Evolutionary conservation across 2,329 filamentous ascomycete genomes (phyloP).

Genomic region (Xylaria polymorpha): DNA sequence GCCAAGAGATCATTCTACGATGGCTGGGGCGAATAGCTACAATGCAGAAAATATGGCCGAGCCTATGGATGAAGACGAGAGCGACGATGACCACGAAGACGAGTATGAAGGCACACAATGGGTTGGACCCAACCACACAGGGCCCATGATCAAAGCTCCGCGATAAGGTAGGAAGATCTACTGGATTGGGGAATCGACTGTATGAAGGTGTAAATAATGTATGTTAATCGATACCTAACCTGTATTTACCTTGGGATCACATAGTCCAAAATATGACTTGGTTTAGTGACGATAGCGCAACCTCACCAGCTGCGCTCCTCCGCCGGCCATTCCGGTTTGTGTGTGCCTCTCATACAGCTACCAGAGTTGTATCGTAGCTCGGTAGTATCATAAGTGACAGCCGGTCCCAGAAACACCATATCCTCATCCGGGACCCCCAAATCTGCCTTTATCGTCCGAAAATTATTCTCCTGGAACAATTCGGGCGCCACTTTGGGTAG

Average conservation of each 20-base stretch:
- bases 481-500: conserved; percentile 44
- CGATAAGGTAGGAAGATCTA: conserved; percentile 5
- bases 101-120: conserved; percentile 38
- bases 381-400: conserved; percentile 46
- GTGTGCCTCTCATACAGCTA: conserved; percentile 48
- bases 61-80: conserved; percentile 41
- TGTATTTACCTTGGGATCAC: conserved; percentile 1
- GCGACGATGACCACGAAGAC: conserved; percentile 33
- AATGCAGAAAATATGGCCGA: conserved; percentile 32
- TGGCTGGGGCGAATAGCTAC: conserved; percentile 26
- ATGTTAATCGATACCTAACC: conserved; percentile 25
- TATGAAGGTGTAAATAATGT: conserved; percentile 20
- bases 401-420: conserved; percentile 49
- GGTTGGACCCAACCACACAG: conserved; percentile 36
- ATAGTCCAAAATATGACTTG: not conserved
- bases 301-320: conserved; percentile 16
- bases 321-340: conserved; percentile 45
- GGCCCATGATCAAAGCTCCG: conserved; percentile 38
- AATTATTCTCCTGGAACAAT: conserved; percentile 44
- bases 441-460: conserved; percentile 44
- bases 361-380: conserved; percentile 46
- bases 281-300: not conserved
- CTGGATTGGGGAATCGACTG: not conserved
- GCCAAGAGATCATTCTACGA: conserved; percentile 13
- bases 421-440: conserved; percentile 46